A percentile compares a stretch with the other conserved stretches of the same genome.
Evolutionary conservation across 768 basidiomycete species (phyloP).

Genomic region (Hemileccinum impolitum): DNA sequence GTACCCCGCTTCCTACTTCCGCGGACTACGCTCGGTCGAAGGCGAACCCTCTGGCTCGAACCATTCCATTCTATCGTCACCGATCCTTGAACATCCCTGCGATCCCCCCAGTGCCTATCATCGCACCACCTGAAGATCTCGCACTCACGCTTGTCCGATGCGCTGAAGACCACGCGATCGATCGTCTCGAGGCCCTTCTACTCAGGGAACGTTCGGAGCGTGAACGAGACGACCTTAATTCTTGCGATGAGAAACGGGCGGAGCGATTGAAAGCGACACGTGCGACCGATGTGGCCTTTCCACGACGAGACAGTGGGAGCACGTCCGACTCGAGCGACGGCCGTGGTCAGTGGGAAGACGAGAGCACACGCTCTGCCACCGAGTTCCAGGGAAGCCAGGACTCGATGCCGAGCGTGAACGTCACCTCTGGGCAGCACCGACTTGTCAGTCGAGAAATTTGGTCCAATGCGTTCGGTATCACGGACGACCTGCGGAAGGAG

Average conservation of each 20-base stretch:
- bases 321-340: conserved; percentile 12
- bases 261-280: background rate
- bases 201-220: conserved; percentile 39
- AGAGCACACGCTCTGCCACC: conserved; percentile 8
- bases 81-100: background rate
- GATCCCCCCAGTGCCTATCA: conserved; percentile 43
- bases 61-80: conserved; percentile 7
- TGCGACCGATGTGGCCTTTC: background rate
- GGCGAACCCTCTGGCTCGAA: conserved; percentile 24
- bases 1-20: conserved; percentile 25
- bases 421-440: background rate
- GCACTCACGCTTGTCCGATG: conserved; percentile 24
- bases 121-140: conserved; percentile 47
- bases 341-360: conserved; percentile 16
- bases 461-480: conserved; percentile 29
- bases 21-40: conserved; percentile 19
- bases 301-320: conserved; percentile 8
- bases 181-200: conserved; percentile 39
- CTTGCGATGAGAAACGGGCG: conserved; percentile 9
- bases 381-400: conserved; percentile 22
- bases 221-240: conserved; percentile 31
- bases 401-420: background rate
- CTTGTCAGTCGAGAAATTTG: conserved; percentile 7
- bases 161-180: conserved; percentile 42
- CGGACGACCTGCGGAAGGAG: conserved; percentile 31